Evolutionary conservation across 345 rosid genomes (phyloP), one percentile per base, ranked within the genome.

Genomic region (Microthlaspi erraticum): DNA sequence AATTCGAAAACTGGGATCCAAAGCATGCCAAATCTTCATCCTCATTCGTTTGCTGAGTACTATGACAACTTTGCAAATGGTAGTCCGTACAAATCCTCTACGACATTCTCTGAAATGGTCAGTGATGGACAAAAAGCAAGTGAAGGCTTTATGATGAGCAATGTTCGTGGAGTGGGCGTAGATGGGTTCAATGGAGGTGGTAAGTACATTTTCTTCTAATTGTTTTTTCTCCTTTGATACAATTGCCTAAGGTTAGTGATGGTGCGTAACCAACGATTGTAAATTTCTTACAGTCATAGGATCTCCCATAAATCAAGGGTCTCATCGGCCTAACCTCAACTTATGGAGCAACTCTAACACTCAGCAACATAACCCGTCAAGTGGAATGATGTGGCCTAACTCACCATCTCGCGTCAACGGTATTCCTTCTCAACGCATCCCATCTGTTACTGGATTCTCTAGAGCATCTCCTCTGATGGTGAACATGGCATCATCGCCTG

Each of bases 31-130:
- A 79, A 72, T 79, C 80, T 91, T 65, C 88, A 82, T 83, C 90
- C 90, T 71, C 91, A 79, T 82, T 87, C 97, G 19, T 74, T 89
- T 19, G 91, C 96, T 6, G 95, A 93, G 45, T 82, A 85, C 79
- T 79, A 73, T 60, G 93, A 88, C 75, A 76, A 72, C 81, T 68
- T 85, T 63, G 75, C 78, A 58, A 81, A 74, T 73, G 91, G 84
- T 43, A 71, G 80, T 82, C 79, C 81, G 39, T 80, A 78, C 70
- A 86, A 82, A 62, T 71, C 90, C 64, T 74, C 83, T 31, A 71
- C 76, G 23, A 63, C 81, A 59, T 70, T 79, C 64, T 62, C 79
- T 52, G 82, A 72, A 53, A 83, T 82, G 82, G 83, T 74, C 50
- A 62, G 82, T 53, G 78, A 75, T 65, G 79, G 83, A 66, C 59